phyloP scores from a whole-genome alignment of 257 asterid genomes.

The Jacaranda mimosifolia region DNA sequence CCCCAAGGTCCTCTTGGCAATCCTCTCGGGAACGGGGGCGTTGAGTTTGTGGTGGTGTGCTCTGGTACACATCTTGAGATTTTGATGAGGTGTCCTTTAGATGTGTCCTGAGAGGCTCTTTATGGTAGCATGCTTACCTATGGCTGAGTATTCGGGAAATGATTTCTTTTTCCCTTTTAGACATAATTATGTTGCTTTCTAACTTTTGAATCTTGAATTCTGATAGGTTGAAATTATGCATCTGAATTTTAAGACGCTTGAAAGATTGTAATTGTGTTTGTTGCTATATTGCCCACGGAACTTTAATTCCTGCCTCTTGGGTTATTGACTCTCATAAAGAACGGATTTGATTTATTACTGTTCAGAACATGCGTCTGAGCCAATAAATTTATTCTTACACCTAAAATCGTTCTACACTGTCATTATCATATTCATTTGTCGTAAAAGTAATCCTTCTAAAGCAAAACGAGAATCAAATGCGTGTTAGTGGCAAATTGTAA shows the following conservation, averaged over 20 bases:
- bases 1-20: conserved; percentile 52
- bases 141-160: not conserved
- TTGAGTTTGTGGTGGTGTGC: conserved; percentile 14
- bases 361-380: too few relatives aligned
- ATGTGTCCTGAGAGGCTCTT: not conserved
- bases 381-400: too few relatives aligned
- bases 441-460: too few relatives aligned
- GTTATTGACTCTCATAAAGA: too few relatives aligned
- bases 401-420: too few relatives aligned
- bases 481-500: too few relatives aligned
- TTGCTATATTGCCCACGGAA: not conserved
- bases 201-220: not conserved
- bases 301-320: too few relatives aligned
- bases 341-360: too few relatives aligned
- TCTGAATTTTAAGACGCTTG: not conserved
- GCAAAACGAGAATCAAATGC: too few relatives aligned
- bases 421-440: too few relatives aligned
- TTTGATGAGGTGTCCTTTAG: conserved; percentile 10
- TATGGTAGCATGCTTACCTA: not conserved
- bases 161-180: not conserved
- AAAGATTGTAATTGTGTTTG: not conserved
- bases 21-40: conserved; percentile 50
- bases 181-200: not conserved
- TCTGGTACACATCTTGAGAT: not conserved
- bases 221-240: not conserved